Conservation (phyloP, 23 red algal genomes). For the Gracilaria vermiculophylla region DNA sequence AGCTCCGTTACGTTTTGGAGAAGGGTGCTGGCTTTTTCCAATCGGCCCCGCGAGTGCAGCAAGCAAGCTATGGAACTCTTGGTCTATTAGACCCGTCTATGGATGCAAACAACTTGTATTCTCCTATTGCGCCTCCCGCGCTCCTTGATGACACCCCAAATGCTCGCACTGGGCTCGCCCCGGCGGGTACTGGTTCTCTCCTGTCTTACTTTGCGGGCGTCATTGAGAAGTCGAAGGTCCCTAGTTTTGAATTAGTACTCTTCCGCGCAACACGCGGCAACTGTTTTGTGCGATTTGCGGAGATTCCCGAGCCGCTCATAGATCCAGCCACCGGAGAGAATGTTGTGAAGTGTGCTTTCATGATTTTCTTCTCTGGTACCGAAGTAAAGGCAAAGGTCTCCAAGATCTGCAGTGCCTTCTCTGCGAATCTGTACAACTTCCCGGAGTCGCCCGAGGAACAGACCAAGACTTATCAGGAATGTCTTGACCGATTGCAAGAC, state of each 20-base stretch:
- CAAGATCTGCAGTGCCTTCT: constrained; percentile 89
- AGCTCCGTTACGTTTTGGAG: constrained; percentile 80
- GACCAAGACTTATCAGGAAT: constrained; percentile 32
- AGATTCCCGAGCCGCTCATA: constrained; percentile 60
- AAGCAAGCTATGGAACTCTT: constrained; percentile 34
- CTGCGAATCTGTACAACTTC: constrained; percentile 81
- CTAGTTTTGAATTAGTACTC: constrained; percentile 77
- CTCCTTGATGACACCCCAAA: constrained; percentile 14
- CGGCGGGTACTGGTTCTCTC: constrained; percentile 13
- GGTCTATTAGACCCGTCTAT: constrained; percentile 35
- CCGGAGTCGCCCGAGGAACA: constrained; percentile 64
- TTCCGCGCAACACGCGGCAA: constrained; percentile 95
- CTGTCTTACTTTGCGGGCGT: constrained; percentile 66
- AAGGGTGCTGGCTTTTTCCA: constrained; percentile 77
- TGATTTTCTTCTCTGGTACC: constrained; percentile 88
- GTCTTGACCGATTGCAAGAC: constrained; percentile 42
- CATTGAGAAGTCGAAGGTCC: constrained; percentile 29
- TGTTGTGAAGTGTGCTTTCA: constrained; percentile 81
- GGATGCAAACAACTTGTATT: constrained; percentile 27
- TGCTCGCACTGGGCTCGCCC: not conserved
- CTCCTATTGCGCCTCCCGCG: not conserved
- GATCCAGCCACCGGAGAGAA: constrained; percentile 55
- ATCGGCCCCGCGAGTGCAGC: constrained; percentile 33
- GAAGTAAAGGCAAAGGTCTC: constrained; percentile 75
- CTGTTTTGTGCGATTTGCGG: constrained; percentile 66